These are phyloP conservation scores for Hymenoscyphus repandus DNA, from an alignment of 2,329 filamentous ascomycete species.

Conservation along the genomic window DNA sequence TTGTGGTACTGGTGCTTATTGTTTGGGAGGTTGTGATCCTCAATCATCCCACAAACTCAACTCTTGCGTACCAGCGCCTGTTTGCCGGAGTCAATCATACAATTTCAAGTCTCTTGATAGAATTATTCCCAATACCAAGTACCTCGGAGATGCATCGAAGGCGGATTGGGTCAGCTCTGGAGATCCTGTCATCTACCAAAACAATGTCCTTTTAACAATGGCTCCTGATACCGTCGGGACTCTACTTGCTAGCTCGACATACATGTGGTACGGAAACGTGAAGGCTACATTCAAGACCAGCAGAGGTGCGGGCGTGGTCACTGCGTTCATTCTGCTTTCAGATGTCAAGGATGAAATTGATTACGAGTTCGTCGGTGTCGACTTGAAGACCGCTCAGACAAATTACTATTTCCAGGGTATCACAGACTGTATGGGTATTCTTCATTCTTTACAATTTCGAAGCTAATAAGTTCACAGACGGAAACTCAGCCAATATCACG, in stretches of 20 bases:
- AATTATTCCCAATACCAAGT: constrained; percentile 68
- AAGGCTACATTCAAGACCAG: constrained; percentile 80
- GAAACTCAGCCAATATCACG: constrained; percentile 68
- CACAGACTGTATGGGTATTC: constrained; percentile 67
- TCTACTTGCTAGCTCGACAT: constrained; percentile 74
- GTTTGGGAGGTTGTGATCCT: constrained; percentile 91
- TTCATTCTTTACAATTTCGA: constrained; percentile 16
- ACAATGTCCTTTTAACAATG: constrained; percentile 83
- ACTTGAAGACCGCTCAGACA: constrained; percentile 74
- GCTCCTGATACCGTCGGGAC: constrained; percentile 79
- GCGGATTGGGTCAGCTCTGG: constrained; percentile 89
- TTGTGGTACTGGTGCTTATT: constrained; percentile 92
- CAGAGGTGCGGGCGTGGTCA: constrained; percentile 84
- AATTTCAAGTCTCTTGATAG: constrained; percentile 67
- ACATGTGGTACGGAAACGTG: constrained; percentile 97
- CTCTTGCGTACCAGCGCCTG: constrained; percentile 77
- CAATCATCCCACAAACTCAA: constrained; percentile 76
- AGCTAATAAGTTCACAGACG: constrained; percentile 46
- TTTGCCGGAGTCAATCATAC: constrained; percentile 72
- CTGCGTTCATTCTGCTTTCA: constrained; percentile 90
- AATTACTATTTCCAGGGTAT: constrained; percentile 98
- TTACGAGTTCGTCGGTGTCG: constrained; percentile 85
- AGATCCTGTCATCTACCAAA: constrained; percentile 60
- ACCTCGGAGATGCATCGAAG: constrained; percentile 75
- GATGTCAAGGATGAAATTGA: constrained; percentile 99